phyloP scores from a whole-genome alignment of 805 yeast species.

The Candida pseudoglaebosa region DNA sequence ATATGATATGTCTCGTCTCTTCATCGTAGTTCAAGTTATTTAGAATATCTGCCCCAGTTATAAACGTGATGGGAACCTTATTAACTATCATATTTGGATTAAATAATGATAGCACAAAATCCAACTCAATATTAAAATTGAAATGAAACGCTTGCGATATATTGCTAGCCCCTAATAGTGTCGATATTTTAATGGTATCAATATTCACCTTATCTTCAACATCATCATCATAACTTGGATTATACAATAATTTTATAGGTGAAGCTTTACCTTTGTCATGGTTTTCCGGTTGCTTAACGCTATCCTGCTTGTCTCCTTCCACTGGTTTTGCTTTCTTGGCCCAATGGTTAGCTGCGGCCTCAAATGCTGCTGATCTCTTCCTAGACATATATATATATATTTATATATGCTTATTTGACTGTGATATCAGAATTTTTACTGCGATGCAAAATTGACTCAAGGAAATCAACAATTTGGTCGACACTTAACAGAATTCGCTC shows the following conservation, averaged over 20 bases:
- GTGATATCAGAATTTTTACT: background rate
- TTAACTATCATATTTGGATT: conserved; percentile 20
- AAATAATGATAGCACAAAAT: conserved; percentile 30
- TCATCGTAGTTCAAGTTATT: conserved; percentile 7
- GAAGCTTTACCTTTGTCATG: conserved; percentile 9
- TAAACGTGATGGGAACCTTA: conserved; percentile 22
- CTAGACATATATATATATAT: conserved; percentile 4
- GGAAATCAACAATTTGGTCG: too few species aligned
- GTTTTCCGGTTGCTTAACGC: background rate
- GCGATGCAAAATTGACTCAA: too few species aligned
- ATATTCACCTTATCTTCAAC: conserved; percentile 14
- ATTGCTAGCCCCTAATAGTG: conserved; percentile 28
- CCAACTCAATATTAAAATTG: conserved; percentile 45
- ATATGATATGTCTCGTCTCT: conserved; percentile 11
- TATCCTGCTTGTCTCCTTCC: conserved; percentile 4
- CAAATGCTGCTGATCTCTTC: conserved; percentile 17
- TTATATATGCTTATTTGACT: background rate
- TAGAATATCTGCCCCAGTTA: conserved; percentile 24
- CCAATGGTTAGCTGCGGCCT: conserved; percentile 26
- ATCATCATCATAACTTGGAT: conserved; percentile 20
- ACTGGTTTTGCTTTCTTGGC: conserved; percentile 12
- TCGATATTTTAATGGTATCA: conserved; percentile 23
- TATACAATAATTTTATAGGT: conserved; percentile 21
- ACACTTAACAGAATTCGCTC: too few species aligned
- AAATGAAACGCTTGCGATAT: conserved; percentile 41